These are phyloP conservation scores for Xylaria hypoxylon DNA, from an alignment of 2,329 filamentous ascomycete species.

Conservation along the genomic window DNA sequence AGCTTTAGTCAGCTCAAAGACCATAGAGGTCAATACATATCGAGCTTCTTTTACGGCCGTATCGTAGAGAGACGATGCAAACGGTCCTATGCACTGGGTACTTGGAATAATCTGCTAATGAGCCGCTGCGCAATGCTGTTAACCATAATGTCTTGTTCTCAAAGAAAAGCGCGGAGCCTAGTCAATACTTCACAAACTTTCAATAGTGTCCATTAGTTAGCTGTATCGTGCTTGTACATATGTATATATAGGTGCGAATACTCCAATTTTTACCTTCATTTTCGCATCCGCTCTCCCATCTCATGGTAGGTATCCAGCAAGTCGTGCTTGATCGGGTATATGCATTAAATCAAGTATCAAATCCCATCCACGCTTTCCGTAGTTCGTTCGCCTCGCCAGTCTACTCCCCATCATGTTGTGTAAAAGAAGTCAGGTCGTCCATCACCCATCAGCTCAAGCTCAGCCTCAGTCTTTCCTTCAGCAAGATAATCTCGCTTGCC, in stretches of 20 bases:
- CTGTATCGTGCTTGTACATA: conserved; percentile 2
- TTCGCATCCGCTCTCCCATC: background rate
- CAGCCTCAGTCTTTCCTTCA: conserved; percentile 70
- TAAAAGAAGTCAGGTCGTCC: conserved; percentile 78
- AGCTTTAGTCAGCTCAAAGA: background rate
- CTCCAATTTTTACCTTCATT: background rate
- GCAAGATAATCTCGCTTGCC: conserved; percentile 74
- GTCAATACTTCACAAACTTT: background rate
- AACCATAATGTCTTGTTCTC: background rate
- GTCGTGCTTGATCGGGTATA: background rate
- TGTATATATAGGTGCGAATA: conserved; percentile 11
- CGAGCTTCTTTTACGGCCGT: background rate
- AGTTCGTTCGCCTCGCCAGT: background rate
- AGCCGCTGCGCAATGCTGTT: too few species aligned
- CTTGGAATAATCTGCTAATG: too few species aligned
- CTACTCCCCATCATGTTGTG: conserved; percentile 59
- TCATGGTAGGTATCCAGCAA: background rate
- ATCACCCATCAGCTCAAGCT: conserved; percentile 77
- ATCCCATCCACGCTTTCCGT: background rate
- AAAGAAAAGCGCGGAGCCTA: background rate
- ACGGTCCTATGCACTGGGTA: too few species aligned
- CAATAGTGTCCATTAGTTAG: background rate
- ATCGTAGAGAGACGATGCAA: background rate
- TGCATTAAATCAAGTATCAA: background rate
- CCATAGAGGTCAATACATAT: background rate